Evolutionary conservation across 331 rosid genomes (phyloP), one percentile per base, ranked within the genome.

Genomic region (Ulmus americana): DNA sequence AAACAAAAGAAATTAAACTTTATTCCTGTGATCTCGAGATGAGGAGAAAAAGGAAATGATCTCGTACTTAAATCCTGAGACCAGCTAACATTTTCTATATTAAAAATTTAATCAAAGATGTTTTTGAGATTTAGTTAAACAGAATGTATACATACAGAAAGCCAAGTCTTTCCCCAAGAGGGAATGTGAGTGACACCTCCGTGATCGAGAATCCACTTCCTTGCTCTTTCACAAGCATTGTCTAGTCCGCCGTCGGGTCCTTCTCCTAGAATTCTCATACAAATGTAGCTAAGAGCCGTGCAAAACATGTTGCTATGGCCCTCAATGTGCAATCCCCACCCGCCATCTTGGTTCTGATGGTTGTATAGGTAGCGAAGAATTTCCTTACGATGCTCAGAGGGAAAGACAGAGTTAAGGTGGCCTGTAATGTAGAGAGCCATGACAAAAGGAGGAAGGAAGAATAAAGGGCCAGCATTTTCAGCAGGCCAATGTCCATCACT

Each of bases 131-230:
- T 22, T 0, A 20, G 22, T 28, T 20, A 7, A 38, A 20, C 1
- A 6, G 10, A 42, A 55, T 55, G 28, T 11, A 22, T 12, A 59
- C 45, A 15, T 59, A 59, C 63, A 18, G 63, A 59, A 13, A 57
- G 63, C 81, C 81, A 77, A 16, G 52, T 61, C 77, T 77, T 77
- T 12, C 81, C 81, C 81, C 77, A 77, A 3, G 81, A 71, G 53
- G 77, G 76, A 8, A 73, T 68, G 63, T 61, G 61, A 3, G 81
- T 68, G 10, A 59, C 81, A 39, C 74, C 58, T 6, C 78, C 81
- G 41, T 39, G 81, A 56, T 77, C 74, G 44, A 48, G 75, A 43
- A 72, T 77, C 81, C 81, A 77, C 5, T 67, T 61, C n/a, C 77
- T 55, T 40, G 68, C 81, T 63, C 55, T 60, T 11, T 40, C 68